Evolutionary conservation across 2,329 filamentous ascomycete genomes (phyloP).

Genomic region (Daldinia eschscholtzii): DNA sequence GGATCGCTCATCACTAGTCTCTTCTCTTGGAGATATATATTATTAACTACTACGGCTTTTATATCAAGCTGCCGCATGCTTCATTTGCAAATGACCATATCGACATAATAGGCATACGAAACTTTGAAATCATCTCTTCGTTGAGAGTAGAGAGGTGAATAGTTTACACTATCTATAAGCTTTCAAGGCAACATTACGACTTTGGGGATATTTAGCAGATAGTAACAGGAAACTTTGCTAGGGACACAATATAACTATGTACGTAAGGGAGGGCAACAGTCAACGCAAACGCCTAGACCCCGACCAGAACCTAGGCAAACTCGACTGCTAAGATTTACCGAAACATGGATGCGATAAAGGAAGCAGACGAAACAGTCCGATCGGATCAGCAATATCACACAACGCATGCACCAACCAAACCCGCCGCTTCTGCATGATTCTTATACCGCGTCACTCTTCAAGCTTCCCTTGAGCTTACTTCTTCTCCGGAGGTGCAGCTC

Average conservation of each 20-base stretch:
- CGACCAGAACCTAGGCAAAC: constrained; percentile 15
- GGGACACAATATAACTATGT: constrained; percentile 22
- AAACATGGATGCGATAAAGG: neutral
- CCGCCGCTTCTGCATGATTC: neutral
- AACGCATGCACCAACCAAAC: constrained; percentile 6
- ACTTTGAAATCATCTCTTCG: neutral
- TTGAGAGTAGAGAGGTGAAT: neutral
- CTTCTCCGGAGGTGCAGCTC: constrained; percentile 67
- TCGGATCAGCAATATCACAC: constrained; percentile 1
- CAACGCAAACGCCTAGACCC: constrained; percentile 19
- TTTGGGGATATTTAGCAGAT: constrained; percentile 2
- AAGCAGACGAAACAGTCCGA: neutral
- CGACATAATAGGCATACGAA: neutral
- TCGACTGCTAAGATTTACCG: constrained; percentile 11
- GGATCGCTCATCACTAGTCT: neutral
- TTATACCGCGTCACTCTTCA: neutral
- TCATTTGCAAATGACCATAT: too few relatives aligned
- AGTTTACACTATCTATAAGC: neutral
- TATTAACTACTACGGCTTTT: neutral
- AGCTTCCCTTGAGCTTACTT: constrained; percentile 48
- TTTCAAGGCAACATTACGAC: neutral
- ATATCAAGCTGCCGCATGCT: neutral
- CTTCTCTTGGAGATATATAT: neutral
- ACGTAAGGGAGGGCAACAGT: constrained; percentile 10
- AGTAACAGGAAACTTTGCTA: constrained; percentile 10